Conservation (phyloP, 2,329 filamentous ascomycete species). For the Zymoseptoria passerinii region DNA sequence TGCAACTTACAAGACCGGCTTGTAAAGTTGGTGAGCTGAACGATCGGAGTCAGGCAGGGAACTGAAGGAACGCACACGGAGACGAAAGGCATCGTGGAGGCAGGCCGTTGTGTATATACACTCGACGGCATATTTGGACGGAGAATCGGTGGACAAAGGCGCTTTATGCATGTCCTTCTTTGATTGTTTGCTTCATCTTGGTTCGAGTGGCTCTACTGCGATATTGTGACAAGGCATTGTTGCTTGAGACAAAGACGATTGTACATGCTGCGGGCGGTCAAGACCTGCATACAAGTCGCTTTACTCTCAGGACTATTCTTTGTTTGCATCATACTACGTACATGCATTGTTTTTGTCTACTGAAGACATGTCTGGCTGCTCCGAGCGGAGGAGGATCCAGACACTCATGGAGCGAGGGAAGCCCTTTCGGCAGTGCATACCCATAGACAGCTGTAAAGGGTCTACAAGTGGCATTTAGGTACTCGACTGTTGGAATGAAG, state of each 20-base stretch:
- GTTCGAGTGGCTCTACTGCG: not conserved
- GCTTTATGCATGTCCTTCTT: not conserved
- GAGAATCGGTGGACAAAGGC: not conserved
- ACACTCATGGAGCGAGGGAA: too few relatives aligned
- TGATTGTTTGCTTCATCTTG: not conserved
- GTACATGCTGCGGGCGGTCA: not conserved
- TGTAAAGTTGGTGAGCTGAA: not conserved
- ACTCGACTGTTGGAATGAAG: too few relatives aligned
- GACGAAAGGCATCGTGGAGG: not conserved
- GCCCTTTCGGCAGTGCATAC: too few relatives aligned
- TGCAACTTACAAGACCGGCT: not conserved
- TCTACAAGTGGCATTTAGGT: too few relatives aligned
- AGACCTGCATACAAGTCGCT: not conserved
- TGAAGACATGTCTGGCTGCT: too few relatives aligned
- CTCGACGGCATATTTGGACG: not conserved
- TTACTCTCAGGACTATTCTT: not conserved
- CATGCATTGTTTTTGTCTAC: not conserved
- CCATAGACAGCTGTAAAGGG: too few relatives aligned
- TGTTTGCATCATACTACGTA: too few relatives aligned
- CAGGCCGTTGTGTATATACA: not conserved
- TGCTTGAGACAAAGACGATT: not conserved
- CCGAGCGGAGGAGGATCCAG: too few relatives aligned
- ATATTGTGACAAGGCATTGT: not conserved
- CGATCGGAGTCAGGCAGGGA: not conserved
- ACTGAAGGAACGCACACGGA: not conserved